A percentile compares a stretch with the other conserved stretches of the same genome.
These are phyloP conservation scores for Capronia americana DNA, from an alignment of 2,329 filamentous ascomycete genomes.

Conservation along the genomic window DNA sequence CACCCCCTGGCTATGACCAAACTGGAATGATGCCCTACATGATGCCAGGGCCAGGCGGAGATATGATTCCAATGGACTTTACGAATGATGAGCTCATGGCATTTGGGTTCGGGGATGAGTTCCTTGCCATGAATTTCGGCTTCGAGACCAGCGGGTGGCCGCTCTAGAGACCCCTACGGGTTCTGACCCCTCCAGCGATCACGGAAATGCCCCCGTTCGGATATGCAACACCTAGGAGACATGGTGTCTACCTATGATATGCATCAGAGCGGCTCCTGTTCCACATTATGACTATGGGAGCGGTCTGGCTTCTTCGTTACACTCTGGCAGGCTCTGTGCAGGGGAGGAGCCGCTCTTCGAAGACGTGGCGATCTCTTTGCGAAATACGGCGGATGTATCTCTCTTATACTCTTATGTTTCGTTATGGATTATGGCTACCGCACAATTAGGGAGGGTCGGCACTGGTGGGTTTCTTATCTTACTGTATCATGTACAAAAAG, in stretches of 20 bases:
- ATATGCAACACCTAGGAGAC: background rate
- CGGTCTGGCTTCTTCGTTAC: background rate
- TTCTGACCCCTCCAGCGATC: background rate
- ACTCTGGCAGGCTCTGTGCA: background rate
- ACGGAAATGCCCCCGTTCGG: background rate
- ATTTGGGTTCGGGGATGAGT: constrained; percentile 40
- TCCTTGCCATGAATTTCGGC: constrained; percentile 41
- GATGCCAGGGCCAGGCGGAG: constrained; percentile 28
- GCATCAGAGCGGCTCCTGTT: background rate
- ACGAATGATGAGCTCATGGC: constrained; percentile 41
- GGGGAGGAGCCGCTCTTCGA: background rate
- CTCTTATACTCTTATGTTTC: background rate
- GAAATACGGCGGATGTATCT: background rate
- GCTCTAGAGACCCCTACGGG: constrained; percentile 1
- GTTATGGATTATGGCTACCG: background rate
- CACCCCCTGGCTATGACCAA: constrained; percentile 18
- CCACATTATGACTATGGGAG: background rate
- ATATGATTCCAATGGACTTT: constrained; percentile 37
- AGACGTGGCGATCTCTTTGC: background rate
- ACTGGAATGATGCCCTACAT: constrained; percentile 38
- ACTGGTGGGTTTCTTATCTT: background rate
- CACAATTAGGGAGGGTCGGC: background rate
- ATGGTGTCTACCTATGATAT: background rate
- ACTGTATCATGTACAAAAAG: background rate
- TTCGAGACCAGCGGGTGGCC: constrained; percentile 37